These are phyloP conservation scores for Periconia sp. DNA, from an alignment of 2,329 filamentous ascomycete species.

Conservation along the genomic window DNA sequence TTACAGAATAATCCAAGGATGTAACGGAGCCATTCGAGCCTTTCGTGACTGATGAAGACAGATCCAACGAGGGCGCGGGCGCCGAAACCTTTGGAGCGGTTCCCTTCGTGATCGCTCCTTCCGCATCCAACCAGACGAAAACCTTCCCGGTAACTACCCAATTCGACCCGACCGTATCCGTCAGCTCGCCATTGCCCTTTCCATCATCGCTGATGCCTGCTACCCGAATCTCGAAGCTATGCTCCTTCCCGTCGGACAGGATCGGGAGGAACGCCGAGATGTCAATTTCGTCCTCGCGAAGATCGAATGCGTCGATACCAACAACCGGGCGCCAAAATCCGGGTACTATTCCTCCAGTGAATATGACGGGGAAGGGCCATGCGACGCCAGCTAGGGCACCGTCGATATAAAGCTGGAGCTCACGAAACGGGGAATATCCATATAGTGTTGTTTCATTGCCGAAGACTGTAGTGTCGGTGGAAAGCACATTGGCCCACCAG, in stretches of 20 bases:
- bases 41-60: constrained; percentile 58
- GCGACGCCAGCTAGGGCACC: constrained; percentile 73
- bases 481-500: constrained; percentile 81
- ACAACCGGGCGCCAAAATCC: constrained; percentile 80
- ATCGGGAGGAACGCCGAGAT: constrained; percentile 77
- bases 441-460: constrained; percentile 62
- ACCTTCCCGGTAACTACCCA: constrained; percentile 83
- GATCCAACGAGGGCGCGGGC: constrained; percentile 54
- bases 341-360: constrained; percentile 80
- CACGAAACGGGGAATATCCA: constrained; percentile 76
- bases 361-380: constrained; percentile 84
- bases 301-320: constrained; percentile 78
- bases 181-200: constrained; percentile 55
- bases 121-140: constrained; percentile 73
- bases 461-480: constrained; percentile 67
- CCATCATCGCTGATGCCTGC: constrained; percentile 67
- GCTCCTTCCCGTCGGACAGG: constrained; percentile 68
- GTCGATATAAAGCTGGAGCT: constrained; percentile 79
- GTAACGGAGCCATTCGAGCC: constrained; percentile 62
- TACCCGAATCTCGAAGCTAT: constrained; percentile 72
- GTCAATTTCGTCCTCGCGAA: constrained; percentile 81
- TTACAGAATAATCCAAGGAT: constrained; percentile 64
- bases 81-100: constrained; percentile 39
- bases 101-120: constrained; percentile 60
- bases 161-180: constrained; percentile 64